Evolutionary conservation across 345 rosid species (phyloP).

Genomic region (Schrenkiella parvula): DNA sequence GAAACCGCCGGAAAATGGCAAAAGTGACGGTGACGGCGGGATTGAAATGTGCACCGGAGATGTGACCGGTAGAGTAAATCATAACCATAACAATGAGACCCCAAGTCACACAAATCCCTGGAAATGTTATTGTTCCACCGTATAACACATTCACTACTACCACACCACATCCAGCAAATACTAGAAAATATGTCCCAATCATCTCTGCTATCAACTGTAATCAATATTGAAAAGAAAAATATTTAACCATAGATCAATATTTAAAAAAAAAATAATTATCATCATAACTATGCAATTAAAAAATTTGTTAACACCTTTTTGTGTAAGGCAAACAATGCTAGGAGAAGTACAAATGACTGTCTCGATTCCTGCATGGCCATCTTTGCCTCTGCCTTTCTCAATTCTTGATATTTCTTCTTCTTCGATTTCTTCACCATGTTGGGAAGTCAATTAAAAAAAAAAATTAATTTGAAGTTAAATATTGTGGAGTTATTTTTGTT

Average conservation of each 20-base stretch:
- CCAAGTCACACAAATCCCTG: constrained; percentile 63
- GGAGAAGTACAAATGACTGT: constrained; percentile 28
- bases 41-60: constrained; percentile 84
- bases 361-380: constrained; percentile 20
- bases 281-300: background rate
- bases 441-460: too few species aligned
- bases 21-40: constrained; percentile 68
- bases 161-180: constrained; percentile 70
- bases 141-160: constrained; percentile 64
- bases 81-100: constrained; percentile 74
- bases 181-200: constrained; percentile 63
- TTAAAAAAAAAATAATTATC: too few species aligned
- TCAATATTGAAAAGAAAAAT: too few species aligned
- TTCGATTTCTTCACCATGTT: constrained; percentile 1
- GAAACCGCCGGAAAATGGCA: constrained; percentile 54
- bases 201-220: constrained; percentile 60
- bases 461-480: background rate
- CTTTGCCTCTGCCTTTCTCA: constrained; percentile 16
- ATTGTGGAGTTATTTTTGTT: too few species aligned
- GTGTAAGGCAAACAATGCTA: constrained; percentile 24
- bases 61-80: constrained; percentile 64
- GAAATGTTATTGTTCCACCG: constrained; percentile 50
- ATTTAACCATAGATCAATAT: too few species aligned
- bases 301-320: constrained; percentile 27
- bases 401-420: constrained; percentile 29